These are phyloP conservation scores for Teunomyces panamensis DNA, from an alignment of 805 yeast genomes.

Conservation along the genomic window DNA sequence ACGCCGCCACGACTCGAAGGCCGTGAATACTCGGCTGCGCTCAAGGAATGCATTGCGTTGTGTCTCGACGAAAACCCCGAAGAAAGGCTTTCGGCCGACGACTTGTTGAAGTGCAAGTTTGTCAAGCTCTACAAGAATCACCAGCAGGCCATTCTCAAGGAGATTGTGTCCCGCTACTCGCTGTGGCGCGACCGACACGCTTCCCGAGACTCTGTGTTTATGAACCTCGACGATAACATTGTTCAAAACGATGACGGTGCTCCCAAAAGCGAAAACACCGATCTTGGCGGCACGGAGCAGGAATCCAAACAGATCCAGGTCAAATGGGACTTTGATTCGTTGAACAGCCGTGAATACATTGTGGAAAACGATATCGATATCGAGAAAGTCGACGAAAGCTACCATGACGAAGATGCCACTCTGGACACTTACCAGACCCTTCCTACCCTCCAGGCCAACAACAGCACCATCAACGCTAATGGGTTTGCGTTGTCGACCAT, in stretches of 20 bases:
- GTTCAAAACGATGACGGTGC: background rate
- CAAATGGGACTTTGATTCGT: constrained; percentile 88
- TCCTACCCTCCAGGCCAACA: constrained; percentile 20
- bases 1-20: constrained; percentile 96
- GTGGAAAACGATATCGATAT: constrained; percentile 63
- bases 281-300: background rate
- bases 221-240: constrained; percentile 16
- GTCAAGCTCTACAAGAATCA: constrained; percentile 58
- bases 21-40: constrained; percentile 64
- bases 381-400: constrained; percentile 28
- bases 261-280: background rate
- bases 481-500: constrained; percentile 5
- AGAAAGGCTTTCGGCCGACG: constrained; percentile 86
- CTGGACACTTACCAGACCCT: constrained; percentile 26
- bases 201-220: constrained; percentile 50
- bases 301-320: constrained; percentile 36
- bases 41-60: constrained; percentile 86
- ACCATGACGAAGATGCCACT: constrained; percentile 16
- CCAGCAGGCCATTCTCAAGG: constrained; percentile 63
- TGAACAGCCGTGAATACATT: constrained; percentile 70
- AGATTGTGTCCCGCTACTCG: constrained; percentile 69
- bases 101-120: constrained; percentile 69
- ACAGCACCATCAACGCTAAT: constrained; percentile 12
- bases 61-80: constrained; percentile 93
- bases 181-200: constrained; percentile 71